phyloP scores from a whole-genome alignment of 2,329 filamentous ascomycete genomes.

The Fusarium fujikuroi region DNA sequence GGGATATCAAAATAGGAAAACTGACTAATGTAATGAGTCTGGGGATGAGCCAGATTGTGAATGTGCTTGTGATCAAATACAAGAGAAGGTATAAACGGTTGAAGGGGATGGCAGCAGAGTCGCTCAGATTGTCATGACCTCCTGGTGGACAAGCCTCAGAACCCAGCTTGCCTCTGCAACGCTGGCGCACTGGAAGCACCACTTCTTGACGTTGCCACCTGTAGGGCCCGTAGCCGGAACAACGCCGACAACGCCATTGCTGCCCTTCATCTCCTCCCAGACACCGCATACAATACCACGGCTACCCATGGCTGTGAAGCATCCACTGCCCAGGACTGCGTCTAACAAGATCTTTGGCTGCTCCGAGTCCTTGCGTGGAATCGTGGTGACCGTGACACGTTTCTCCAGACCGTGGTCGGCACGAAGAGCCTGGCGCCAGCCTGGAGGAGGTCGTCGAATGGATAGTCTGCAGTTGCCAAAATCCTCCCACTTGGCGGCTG shows the following conservation, averaged over 20 bases:
- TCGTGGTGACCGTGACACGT: constrained; percentile 80
- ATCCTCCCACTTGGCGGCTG: constrained; percentile 86
- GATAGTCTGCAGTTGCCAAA: constrained; percentile 86
- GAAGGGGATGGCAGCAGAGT: constrained; percentile 2
- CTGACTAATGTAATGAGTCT: constrained; percentile 16
- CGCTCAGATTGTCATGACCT: constrained; percentile 57
- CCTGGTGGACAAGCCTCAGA: constrained; percentile 65
- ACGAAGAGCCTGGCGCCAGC: constrained; percentile 67
- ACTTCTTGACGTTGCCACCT: constrained; percentile 68
- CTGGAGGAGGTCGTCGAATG: constrained; percentile 78
- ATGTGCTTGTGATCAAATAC: constrained; percentile 14
- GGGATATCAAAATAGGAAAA: constrained; percentile 41
- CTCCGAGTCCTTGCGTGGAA: constrained; percentile 69
- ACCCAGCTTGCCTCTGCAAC: constrained; percentile 66
- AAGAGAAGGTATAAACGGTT: constrained; percentile 1
- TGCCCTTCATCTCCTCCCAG: constrained; percentile 79
- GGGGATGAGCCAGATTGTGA: not conserved
- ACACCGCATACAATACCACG: constrained; percentile 90
- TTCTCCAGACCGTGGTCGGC: constrained; percentile 80
- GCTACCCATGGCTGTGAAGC: constrained; percentile 84
- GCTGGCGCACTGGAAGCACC: constrained; percentile 70
- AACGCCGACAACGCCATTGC: constrained; percentile 64
- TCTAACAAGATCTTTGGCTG: constrained; percentile 77
- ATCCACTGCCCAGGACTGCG: constrained; percentile 83
- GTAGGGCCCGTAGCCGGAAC: constrained; percentile 63